Percentiles rank a stretch among this genome's conserved stretches.
Evolutionary conservation across 164 flowering plant species (phyloP).

Genomic region (Protea cynaroides): DNA sequence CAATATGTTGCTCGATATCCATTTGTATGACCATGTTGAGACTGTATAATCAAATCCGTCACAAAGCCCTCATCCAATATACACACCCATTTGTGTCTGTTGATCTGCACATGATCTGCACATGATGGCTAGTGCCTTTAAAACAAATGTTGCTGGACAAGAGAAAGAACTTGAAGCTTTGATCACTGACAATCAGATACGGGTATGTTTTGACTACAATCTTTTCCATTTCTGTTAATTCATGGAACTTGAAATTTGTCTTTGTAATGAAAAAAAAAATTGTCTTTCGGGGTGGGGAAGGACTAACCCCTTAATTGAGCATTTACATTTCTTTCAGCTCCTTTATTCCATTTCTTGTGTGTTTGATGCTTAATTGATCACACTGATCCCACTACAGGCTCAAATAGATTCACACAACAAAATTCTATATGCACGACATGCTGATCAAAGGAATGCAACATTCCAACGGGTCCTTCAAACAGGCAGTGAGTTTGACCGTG

Average conservation of each 20-base stretch:
- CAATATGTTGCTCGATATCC: constrained; percentile 85
- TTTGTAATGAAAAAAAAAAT: background rate
- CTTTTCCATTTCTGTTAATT: background rate
- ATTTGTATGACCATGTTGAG: constrained; percentile 89
- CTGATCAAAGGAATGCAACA: constrained; percentile 91
- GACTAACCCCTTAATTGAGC: background rate
- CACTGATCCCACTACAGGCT: constrained; percentile 46
- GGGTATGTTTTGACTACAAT: constrained; percentile 36
- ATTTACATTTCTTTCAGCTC: background rate
- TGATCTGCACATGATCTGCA: constrained; percentile 71
- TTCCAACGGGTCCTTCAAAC: constrained; percentile 86
- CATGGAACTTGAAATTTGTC: background rate
- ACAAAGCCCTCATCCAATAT: constrained; percentile 94
- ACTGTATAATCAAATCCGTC: constrained; percentile 84
- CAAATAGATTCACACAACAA: constrained; percentile 97
- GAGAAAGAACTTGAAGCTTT: constrained; percentile 95
- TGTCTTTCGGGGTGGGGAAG: no score
- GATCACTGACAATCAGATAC: constrained; percentile 91
- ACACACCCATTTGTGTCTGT: constrained; percentile 95
- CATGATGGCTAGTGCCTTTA: constrained; percentile 98
- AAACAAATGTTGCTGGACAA: constrained; percentile 69
- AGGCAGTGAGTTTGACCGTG: constrained; percentile 81
- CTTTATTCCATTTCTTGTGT: background rate
- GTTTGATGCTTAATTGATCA: constrained; percentile 5
- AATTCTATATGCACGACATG: constrained; percentile 90